phyloP scores from a whole-genome alignment of 1,139 yeast species.

The Diutina siamensis region DNA sequence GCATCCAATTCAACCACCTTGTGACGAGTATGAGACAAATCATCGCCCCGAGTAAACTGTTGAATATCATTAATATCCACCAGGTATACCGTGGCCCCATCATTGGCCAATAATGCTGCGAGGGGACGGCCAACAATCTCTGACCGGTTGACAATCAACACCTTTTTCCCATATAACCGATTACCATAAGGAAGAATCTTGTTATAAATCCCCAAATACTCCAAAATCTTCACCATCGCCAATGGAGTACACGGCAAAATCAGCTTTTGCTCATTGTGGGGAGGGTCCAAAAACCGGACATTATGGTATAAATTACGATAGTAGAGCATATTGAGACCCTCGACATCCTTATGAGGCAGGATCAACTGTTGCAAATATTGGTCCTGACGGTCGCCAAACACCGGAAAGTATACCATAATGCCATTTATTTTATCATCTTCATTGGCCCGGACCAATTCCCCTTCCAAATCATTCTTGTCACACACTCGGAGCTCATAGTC shows the following conservation, averaged over 20 bases:
- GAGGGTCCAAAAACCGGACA: constrained; percentile 67
- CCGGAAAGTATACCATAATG: constrained; percentile 97
- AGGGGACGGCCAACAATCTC: constrained; percentile 96
- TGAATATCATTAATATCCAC: constrained; percentile 83
- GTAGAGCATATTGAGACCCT: constrained; percentile 84
- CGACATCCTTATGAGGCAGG: constrained; percentile 82
- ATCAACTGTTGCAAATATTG: constrained; percentile 91
- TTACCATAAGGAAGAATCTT: constrained; percentile 75
- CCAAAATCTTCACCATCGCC: constrained; percentile 87
- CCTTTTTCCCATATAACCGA: constrained; percentile 82
- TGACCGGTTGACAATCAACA: constrained; percentile 82
- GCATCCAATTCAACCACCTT: constrained; percentile 62
- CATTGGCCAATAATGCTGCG: constrained; percentile 92
- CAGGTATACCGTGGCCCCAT: constrained; percentile 93
- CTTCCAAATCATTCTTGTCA: constrained; percentile 76
- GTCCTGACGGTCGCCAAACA: constrained; percentile 89
- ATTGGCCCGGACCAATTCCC: constrained; percentile 72
- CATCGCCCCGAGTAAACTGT: constrained; percentile 89
- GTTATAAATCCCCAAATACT: constrained; percentile 82
- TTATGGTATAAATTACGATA: constrained; percentile 93
- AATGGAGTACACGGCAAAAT: constrained; percentile 94
- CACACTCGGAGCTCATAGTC: constrained; percentile 65
- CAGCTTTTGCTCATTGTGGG: constrained; percentile 57
- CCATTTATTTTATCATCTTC: constrained; percentile 71
- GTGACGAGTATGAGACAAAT: constrained; percentile 71